phyloP scores from a whole-genome alignment of 2,329 filamentous ascomycete species.

The Ceratocystis cubensis region DNA sequence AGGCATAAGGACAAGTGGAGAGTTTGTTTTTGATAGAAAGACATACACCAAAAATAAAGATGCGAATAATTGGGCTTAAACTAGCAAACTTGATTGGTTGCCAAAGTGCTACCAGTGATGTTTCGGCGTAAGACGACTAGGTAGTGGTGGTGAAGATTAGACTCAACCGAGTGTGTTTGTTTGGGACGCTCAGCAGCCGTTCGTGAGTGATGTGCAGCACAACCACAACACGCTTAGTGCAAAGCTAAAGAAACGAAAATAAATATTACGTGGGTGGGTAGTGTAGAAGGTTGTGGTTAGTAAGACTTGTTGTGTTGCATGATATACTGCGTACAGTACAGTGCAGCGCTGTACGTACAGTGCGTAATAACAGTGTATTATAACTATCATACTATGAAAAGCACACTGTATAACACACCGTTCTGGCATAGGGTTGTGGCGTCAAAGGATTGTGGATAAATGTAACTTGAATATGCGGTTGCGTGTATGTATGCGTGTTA shows the following conservation, averaged over 20 bases:
- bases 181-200: too few species aligned
- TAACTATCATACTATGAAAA: too few species aligned
- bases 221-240: neutral
- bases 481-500: conserved; percentile 1
- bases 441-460: neutral
- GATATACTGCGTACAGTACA: neutral
- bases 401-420: too few species aligned
- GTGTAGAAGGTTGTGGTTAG: neutral
- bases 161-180: too few species aligned
- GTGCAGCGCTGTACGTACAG: neutral
- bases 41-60: neutral
- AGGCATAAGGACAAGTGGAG: neutral
- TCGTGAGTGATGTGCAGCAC: too few species aligned
- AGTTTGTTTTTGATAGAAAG: neutral
- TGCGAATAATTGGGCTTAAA: too few species aligned
- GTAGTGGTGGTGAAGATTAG: too few species aligned
- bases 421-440: too few species aligned
- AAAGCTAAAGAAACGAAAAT: neutral
- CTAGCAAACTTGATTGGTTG: too few species aligned
- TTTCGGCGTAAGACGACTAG: too few species aligned
- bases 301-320: conserved; percentile 1
- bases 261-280: neutral
- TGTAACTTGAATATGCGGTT: neutral
- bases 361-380: too few species aligned
- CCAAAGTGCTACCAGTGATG: too few species aligned